phyloP scores from a whole-genome alignment of 768 basidiomycete species.

The Strobilomyces echinocephalus region DNA sequence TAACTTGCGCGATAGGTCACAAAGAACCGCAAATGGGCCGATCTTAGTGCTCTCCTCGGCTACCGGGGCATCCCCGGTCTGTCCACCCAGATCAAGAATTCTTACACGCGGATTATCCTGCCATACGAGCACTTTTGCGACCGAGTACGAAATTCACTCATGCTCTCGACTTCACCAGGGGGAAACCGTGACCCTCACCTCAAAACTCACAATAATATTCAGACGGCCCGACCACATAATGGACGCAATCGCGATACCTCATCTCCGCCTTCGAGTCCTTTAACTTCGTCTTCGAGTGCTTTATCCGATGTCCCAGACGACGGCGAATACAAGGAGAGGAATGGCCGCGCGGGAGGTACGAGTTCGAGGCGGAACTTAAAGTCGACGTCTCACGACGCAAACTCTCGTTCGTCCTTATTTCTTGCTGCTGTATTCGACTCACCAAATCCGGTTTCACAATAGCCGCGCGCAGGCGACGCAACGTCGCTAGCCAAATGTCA shows the following conservation, averaged over 20 bases:
- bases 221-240: constrained; percentile 37
- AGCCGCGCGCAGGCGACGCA: constrained; percentile 33
- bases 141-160: constrained; percentile 63
- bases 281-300: constrained; percentile 73
- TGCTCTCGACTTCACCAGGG: constrained; percentile 33
- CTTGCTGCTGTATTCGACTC: constrained; percentile 2
- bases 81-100: constrained; percentile 83
- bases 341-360: constrained; percentile 38
- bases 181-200: constrained; percentile 46
- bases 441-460: constrained; percentile 15
- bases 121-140: constrained; percentile 94
- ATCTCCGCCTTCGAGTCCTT: constrained; percentile 67
- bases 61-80: constrained; percentile 80
- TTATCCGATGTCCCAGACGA: constrained; percentile 81
- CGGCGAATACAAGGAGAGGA: constrained; percentile 54
- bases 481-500: constrained; percentile 18
- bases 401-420: constrained; percentile 31
- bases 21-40: constrained; percentile 80
- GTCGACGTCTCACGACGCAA: constrained; percentile 49
- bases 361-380: constrained; percentile 50
- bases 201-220: constrained; percentile 52
- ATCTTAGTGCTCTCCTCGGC: constrained; percentile 76
- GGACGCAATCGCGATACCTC: constrained; percentile 40
- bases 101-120: constrained; percentile 85
- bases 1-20: constrained; percentile 57